These are phyloP conservation scores for Polygonum aviculare DNA, from an alignment of 148 eudicot genomes.

Conservation along the genomic window DNA sequence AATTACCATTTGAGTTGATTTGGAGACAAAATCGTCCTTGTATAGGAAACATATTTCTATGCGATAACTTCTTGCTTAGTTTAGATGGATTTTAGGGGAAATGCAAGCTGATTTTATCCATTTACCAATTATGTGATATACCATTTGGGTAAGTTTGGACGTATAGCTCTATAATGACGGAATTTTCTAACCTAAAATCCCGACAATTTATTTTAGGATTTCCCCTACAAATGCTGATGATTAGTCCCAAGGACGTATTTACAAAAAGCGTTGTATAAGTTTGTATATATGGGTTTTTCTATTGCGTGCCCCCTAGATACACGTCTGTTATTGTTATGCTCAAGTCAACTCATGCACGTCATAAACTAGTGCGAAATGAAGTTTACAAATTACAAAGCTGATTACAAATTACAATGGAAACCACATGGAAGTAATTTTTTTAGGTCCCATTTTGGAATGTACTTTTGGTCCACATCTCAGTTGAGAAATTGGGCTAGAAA, in stretches of 20 bases:
- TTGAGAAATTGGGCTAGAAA: neutral
- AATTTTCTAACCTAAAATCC: no score
- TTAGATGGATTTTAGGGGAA: neutral
- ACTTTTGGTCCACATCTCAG: neutral
- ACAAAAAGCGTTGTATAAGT: no score
- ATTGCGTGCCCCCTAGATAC: neutral
- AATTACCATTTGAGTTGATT: neutral
- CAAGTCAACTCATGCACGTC: neutral
- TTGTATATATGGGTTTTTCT: no score
- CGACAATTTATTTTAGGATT: no score
- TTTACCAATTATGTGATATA: neutral
- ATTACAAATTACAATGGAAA: neutral
- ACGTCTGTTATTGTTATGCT: neutral
- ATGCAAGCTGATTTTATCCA: neutral
- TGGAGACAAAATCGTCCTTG: neutral
- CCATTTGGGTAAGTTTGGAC: neutral
- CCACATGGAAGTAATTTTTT: neutral
- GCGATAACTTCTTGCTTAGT: slow-evolving; percentile 4
- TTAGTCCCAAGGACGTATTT: no score
- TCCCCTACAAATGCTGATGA: no score
- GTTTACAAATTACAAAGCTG: neutral
- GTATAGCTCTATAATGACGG: neutral
- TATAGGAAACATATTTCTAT: neutral
- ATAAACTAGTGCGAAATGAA: no score
- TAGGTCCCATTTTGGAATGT: neutral